Conservation (phyloP, 495 filamentous ascomycete species). For the Elasticomyces elasticus region DNA sequence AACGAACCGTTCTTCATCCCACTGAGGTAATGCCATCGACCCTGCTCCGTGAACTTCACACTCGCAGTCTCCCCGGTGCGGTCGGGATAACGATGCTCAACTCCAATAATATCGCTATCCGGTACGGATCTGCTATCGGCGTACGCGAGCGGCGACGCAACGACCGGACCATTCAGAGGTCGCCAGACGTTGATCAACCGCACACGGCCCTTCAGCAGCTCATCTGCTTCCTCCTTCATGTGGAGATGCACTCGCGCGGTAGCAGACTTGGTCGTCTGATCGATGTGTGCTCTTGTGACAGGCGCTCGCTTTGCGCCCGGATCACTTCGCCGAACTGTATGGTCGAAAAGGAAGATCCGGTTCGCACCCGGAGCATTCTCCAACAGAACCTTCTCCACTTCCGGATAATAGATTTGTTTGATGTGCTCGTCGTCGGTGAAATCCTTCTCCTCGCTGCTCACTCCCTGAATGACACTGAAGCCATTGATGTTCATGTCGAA, state of each 20-base stretch:
- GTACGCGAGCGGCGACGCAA: constrained; percentile 59
- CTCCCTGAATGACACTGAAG: constrained; percentile 45
- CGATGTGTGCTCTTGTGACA: constrained; percentile 68
- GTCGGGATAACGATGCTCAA: constrained; percentile 67
- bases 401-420: constrained; percentile 66
- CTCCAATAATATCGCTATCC: constrained; percentile 55
- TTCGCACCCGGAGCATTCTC: constrained; percentile 50
- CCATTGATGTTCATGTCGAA: constrained; percentile 66
- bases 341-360: constrained; percentile 71
- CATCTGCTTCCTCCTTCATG: constrained; percentile 46
- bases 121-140: constrained; percentile 51
- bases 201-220: constrained; percentile 51
- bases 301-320: constrained; percentile 48
- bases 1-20: constrained; percentile 64
- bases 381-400: constrained; percentile 59
- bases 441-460: constrained; percentile 44
- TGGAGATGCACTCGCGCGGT: constrained; percentile 56
- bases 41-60: constrained; percentile 47
- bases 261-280: constrained; percentile 63
- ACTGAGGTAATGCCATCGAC: constrained; percentile 71
- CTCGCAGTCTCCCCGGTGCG: constrained; percentile 69
- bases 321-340: constrained; percentile 64
- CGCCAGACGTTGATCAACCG: constrained; percentile 87
- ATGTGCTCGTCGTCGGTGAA: constrained; percentile 60
- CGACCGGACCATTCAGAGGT: constrained; percentile 63